These are phyloP conservation scores for Magnolia sinica DNA, from an alignment of 164 flowering plant species.

Conservation along the genomic window DNA sequence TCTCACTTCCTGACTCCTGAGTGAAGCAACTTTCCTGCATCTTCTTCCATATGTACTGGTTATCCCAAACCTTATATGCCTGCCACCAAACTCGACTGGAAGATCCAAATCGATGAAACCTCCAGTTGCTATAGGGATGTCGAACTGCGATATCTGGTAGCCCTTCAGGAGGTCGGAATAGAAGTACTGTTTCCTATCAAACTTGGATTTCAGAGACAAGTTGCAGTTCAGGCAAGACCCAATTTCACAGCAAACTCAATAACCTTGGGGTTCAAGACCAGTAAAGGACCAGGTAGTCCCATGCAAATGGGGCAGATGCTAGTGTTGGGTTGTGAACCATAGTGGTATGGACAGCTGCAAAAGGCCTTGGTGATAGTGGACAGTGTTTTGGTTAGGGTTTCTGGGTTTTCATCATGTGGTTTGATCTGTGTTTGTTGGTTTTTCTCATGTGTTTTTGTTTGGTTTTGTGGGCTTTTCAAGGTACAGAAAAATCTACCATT, in stretches of 20 bases:
- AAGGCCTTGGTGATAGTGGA: constrained; percentile 82
- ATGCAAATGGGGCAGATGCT: constrained; percentile 82
- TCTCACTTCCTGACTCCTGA: constrained; percentile 41
- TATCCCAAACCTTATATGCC: constrained; percentile 82
- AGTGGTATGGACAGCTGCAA: constrained; percentile 69
- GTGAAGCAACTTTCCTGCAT: constrained; percentile 93
- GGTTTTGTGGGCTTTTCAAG: constrained; percentile 31
- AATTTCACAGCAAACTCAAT: constrained; percentile 76
- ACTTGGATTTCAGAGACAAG: constrained; percentile 70
- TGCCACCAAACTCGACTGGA: constrained; percentile 93
- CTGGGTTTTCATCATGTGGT: not conserved
- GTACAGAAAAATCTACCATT: constrained; percentile 42
- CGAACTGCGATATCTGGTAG: constrained; percentile 92
- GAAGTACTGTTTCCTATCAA: constrained; percentile 91
- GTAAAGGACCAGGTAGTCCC: constrained; percentile 93
- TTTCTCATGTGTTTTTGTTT: constrained; percentile 4
- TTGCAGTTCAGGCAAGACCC: constrained; percentile 84
- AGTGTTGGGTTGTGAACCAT: constrained; percentile 83
- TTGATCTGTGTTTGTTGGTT: constrained; percentile 1
- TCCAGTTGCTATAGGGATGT: constrained; percentile 70
- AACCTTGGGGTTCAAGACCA: constrained; percentile 82
- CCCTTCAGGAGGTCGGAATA: constrained; percentile 96
- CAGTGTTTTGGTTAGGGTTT: constrained; percentile 9
- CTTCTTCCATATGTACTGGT: constrained; percentile 98
- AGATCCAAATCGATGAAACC: constrained; percentile 83